Base-by-base conservation (phyloP, 805 yeast species). In the Ascoidea rubescens region DNA sequence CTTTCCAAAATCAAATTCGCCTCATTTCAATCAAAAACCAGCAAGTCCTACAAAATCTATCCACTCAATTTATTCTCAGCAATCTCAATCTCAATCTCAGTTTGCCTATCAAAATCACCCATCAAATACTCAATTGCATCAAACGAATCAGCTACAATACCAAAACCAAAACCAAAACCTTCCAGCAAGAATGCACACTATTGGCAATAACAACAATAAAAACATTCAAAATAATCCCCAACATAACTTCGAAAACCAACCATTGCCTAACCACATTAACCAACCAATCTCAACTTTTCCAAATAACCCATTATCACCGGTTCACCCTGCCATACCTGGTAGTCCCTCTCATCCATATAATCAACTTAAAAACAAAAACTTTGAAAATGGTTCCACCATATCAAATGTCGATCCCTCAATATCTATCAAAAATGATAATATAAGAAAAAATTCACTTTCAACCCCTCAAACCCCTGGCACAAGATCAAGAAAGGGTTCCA, bases 281-380 rank as follows among this genome's bases (percentile, higher is more conserved):
- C 48, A 44, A 31, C 16, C 46, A 30, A 6, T 37, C 50, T 21
- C 32, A 17, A 14, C 28, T n/a, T 7, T 14, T 6, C 42, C 47
- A 49, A 5, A 37, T 37, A 10, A 10, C 43, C 14, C 43, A 44
- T 31, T 30, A 12, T n/a, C 31, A 28, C n/a, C 51, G 5, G 16
- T 31, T 21, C 8, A 31, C 14, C 30, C 12, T 44, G 4, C 50
- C 50, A 44, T 10, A 37, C 43, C 43, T 10, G 28, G 28, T 21
- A 21, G 42, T 31, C 56, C 33, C 31, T 45, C 31, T 30, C 50
- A 53, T 32, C 48, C 50, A 48, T 51, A 52, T 31, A 48, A 46
- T 12, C 58, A 48, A 37, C 50, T 50, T 21, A 56, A 48, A 31
- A 47, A 28, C 2, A 47, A 48, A 4, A 48, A 49, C 3, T 21